Percentiles rank a stretch among this genome's conserved stretches.
Conservation (phyloP, 23 red algal species). For the Gracilaria gracilis region DNA sequence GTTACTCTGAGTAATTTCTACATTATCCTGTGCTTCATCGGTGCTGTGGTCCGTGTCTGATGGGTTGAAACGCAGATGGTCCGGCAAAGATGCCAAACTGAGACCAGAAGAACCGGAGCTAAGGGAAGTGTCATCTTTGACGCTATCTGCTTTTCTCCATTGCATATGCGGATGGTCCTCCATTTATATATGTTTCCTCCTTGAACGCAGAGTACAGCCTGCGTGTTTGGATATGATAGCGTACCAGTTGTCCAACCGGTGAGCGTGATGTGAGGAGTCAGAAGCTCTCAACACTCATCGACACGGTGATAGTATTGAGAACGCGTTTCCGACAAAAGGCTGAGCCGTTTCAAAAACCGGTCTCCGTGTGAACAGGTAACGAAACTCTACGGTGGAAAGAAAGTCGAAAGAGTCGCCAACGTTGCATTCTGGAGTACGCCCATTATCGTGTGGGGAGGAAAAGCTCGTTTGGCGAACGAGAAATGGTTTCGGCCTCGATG, state of each 20-base stretch:
- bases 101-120: slow-evolving; percentile 32
- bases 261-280: not conserved
- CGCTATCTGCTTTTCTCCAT: not conserved
- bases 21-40: not conserved
- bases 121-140: not conserved
- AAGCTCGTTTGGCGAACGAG: too few relatives aligned
- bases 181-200: not conserved
- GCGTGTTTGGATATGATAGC: not conserved
- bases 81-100: slow-evolving; percentile 5
- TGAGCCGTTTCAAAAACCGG: not conserved
- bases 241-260: not conserved
- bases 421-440: too few relatives aligned
- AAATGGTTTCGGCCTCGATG: too few relatives aligned
- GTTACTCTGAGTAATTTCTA: not conserved
- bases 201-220: not conserved
- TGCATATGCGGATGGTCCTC: not conserved
- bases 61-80: not conserved
- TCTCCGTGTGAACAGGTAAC: not conserved
- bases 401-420: too few relatives aligned
- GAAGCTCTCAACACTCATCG: not conserved
- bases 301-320: not conserved
- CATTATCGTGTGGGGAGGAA: too few relatives aligned
- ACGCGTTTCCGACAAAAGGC: not conserved
- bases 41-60: not conserved
- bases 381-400: not conserved